A percentile compares a stretch with the other conserved stretches of the same genome.
Evolutionary conservation across 2,329 filamentous ascomycete genomes (phyloP).

Genomic region (Blastomyces silverae): DNA sequence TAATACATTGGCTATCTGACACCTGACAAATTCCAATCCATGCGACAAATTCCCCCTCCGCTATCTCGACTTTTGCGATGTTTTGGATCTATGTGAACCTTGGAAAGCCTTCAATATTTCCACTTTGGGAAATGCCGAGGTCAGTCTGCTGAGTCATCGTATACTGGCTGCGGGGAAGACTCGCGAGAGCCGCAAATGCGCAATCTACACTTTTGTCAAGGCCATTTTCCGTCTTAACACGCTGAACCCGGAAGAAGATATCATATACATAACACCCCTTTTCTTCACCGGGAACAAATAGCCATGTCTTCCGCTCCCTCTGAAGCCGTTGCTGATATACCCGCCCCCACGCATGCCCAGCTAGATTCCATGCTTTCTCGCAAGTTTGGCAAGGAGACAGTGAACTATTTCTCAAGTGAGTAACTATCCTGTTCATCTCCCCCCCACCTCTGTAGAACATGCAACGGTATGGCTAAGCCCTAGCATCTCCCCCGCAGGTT

Average conservation of each 20-base stretch:
- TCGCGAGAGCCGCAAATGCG: not conserved
- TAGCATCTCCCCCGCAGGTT: conserved; percentile 31
- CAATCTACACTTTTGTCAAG: not conserved
- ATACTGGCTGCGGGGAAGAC: not conserved
- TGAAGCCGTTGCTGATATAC: conserved; percentile 32
- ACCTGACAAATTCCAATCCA: no score
- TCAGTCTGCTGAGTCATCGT: not conserved
- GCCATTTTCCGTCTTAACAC: not conserved
- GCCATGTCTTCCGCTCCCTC: conserved; percentile 14
- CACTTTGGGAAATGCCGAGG: not conserved
- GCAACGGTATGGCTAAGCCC: not conserved
- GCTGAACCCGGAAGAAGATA: not conserved
- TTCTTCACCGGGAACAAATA: not conserved
- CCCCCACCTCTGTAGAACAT: not conserved
- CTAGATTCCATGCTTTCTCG: conserved; percentile 51
- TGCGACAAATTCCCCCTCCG: no score
- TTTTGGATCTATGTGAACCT: no score
- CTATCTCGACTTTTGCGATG: no score
- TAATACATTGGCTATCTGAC: no score
- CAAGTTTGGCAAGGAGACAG: conserved; percentile 46
- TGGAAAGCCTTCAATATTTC: no score
- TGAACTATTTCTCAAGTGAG: conserved; percentile 48
- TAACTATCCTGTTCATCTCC: not conserved
- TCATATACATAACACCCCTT: not conserved
- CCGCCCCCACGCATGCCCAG: conserved; percentile 52